Evolutionary conservation across 2,329 filamentous ascomycete species (phyloP).

Genomic region (Clarireedia homoeocarpa): DNA sequence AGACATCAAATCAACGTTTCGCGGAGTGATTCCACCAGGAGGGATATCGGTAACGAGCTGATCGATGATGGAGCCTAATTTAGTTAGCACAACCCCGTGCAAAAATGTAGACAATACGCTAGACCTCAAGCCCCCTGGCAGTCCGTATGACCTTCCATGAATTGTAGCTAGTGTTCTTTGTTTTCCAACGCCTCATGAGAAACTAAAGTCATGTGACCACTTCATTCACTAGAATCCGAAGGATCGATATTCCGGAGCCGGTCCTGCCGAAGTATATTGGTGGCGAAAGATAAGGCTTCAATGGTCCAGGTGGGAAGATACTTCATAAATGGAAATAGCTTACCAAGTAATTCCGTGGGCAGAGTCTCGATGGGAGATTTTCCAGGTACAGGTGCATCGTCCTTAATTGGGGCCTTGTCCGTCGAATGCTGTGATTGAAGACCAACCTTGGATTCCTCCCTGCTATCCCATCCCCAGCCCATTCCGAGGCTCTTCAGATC

Average conservation of each 20-base stretch:
- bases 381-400: constrained; percentile 34
- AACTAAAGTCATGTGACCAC: constrained; percentile 15
- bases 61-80: constrained; percentile 62
- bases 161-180: constrained; percentile 6
- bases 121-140: constrained; percentile 2
- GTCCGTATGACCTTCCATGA: background rate
- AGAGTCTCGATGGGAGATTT: constrained; percentile 56
- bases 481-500: constrained; percentile 49
- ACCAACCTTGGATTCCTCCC: background rate
- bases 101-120: constrained; percentile 7
- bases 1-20: constrained; percentile 71
- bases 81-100: constrained; percentile 11
- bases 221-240: constrained; percentile 3
- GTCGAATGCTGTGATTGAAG: background rate
- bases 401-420: constrained; percentile 12
- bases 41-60: constrained; percentile 66
- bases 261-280: background rate
- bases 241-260: constrained; percentile 4
- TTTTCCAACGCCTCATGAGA: constrained; percentile 1
- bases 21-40: constrained; percentile 65
- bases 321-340: constrained; percentile 29
- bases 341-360: constrained; percentile 64
- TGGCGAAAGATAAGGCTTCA: background rate
- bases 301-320: background rate
- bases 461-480: constrained; percentile 41